A percentile compares a stretch with the other conserved stretches of the same genome.
Evolutionary conservation across 139 green algal species (phyloP).

Genomic region (Tetradesmus lagerheimii): DNA sequence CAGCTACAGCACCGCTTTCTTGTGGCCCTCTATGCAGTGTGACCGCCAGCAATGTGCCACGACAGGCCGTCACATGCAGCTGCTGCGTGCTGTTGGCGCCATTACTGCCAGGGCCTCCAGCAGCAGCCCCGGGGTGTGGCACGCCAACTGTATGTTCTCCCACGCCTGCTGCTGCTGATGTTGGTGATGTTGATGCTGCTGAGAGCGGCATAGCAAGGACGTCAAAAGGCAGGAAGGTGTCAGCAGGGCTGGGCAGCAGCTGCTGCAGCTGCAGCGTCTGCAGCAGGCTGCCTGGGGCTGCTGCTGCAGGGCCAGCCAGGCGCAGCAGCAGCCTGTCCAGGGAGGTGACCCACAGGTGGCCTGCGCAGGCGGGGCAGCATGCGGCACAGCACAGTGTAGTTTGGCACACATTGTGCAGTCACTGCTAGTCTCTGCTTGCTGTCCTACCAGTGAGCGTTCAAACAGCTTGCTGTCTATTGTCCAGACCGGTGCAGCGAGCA

Average conservation of each 20-base stretch:
- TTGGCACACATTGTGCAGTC: too few species aligned
- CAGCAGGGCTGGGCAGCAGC: not conserved
- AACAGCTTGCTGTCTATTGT: too few species aligned
- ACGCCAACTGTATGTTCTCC: not conserved
- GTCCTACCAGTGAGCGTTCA: too few species aligned
- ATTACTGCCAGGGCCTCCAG: not conserved
- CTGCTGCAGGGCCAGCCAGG: not conserved
- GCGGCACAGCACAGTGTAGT: not conserved
- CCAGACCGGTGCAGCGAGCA: too few species aligned
- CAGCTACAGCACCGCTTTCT: not conserved
- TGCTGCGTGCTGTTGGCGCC: not conserved
- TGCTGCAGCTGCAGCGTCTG: constrained; percentile 6
- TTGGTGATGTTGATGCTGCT: not conserved
- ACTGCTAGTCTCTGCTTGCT: too few species aligned
- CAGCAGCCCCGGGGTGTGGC: not conserved
- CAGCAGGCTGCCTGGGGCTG: not conserved
- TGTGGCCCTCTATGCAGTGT: not conserved
- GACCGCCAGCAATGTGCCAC: not conserved
- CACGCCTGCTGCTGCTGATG: not conserved
- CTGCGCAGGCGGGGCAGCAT: not conserved
- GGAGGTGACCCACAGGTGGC: constrained; percentile 21
- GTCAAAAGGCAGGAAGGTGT: not conserved
- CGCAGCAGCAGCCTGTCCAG: constrained; percentile 3
- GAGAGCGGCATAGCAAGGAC: not conserved
- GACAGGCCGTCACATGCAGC: not conserved